A percentile compares a stretch with the other conserved stretches of the same genome.
Evolutionary conservation across 2,329 filamentous ascomycete genomes (phyloP).

Genomic region (Hymenoscyphus scutula): DNA sequence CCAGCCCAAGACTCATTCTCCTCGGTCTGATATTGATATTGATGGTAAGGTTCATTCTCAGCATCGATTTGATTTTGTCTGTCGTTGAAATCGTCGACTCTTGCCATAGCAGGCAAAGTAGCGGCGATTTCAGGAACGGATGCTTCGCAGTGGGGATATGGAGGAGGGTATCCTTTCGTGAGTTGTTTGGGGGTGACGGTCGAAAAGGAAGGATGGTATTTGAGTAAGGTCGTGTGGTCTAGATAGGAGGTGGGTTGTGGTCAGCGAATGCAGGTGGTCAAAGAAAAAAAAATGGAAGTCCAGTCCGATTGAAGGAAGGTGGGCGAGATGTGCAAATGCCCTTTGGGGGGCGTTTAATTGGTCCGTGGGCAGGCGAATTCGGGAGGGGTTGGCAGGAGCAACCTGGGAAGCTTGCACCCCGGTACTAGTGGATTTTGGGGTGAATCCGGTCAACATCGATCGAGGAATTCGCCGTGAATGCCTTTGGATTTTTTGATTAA

Average conservation of each 20-base stretch:
- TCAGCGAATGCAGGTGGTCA: slow-evolving; percentile 11
- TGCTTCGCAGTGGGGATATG: slow-evolving; percentile 11
- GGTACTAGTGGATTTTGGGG: neutral
- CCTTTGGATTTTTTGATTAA: neutral
- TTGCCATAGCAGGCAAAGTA: slow-evolving; percentile 66
- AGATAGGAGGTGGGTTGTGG: neutral
- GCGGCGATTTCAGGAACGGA: slow-evolving; percentile 27
- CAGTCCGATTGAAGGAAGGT: neutral
- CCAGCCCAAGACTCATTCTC: slow-evolving; percentile 89
- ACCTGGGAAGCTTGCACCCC: neutral
- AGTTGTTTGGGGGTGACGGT: neutral
- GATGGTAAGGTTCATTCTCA: slow-evolving; percentile 58
- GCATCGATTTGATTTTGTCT: slow-evolving; percentile 62
- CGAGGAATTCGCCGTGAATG: neutral
- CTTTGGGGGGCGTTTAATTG: slow-evolving; percentile 8
- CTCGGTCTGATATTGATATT: slow-evolving; percentile 84
- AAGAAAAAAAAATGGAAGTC: slow-evolving; percentile 8
- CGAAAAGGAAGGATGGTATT: neutral
- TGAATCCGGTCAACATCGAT: no score
- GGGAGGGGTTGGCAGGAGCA: slow-evolving; percentile 1
- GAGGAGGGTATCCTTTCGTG: neutral
- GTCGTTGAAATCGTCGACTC: slow-evolving; percentile 65
- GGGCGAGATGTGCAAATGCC: slow-evolving; percentile 1
- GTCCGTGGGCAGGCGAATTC: slow-evolving; percentile 1
- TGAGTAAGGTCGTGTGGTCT: neutral